Percentiles rank a stretch among this genome's conserved stretches.
Evolutionary conservation across 2,329 filamentous ascomycete genomes (phyloP).

Genomic region (Colletotrichum filicis): DNA sequence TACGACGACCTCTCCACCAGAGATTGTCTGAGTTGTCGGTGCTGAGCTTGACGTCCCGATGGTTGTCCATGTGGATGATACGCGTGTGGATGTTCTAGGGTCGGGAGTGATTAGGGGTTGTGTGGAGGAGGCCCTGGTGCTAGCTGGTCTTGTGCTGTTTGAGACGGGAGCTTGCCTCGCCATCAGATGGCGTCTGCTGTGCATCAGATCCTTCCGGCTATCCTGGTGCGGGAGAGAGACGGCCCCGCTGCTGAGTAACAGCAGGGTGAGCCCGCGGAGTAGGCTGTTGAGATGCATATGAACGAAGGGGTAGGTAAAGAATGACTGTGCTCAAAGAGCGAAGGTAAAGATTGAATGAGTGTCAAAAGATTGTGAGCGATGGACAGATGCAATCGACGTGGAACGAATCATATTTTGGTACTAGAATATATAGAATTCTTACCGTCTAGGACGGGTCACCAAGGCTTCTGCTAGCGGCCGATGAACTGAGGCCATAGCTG

Average conservation of each 20-base stretch:
- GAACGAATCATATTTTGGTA: background rate
- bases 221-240: background rate
- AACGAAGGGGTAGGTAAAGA: background rate
- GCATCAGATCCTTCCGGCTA: background rate
- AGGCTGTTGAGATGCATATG: background rate
- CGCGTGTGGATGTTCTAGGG: background rate
- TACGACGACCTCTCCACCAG: background rate
- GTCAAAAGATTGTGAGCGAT: background rate
- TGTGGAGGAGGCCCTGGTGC: background rate
- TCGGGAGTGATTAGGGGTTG: background rate
- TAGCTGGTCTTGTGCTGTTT: background rate
- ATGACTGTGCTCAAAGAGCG: background rate
- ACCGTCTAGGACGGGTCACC: too few relatives aligned
- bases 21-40: background rate
- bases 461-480: too few relatives aligned
- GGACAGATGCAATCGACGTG: background rate
- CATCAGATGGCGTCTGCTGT: background rate
- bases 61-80: background rate
- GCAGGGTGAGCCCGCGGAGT: background rate
- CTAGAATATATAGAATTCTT: background rate
- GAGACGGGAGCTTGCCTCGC: background rate
- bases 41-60: background rate
- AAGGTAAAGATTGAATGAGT: background rate
- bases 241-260: background rate
- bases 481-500: too few relatives aligned